Conservation (phyloP, 495 filamentous ascomycete genomes). For the Xylaria bambusicola region DNA sequence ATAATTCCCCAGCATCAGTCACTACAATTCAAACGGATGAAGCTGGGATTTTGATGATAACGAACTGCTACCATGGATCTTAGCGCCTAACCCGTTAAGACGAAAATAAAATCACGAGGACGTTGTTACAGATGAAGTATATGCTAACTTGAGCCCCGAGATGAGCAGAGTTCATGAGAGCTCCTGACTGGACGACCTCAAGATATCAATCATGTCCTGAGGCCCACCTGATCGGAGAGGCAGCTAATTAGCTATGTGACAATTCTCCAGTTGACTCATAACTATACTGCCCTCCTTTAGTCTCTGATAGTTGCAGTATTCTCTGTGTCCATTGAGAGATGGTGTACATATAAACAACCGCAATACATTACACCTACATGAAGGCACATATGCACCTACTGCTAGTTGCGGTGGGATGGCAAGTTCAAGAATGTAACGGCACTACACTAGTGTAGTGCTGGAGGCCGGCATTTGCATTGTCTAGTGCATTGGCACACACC, state of each 20-base stretch:
- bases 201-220: not conserved
- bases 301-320: not conserved
- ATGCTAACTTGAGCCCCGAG: not conserved
- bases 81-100: no score
- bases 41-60: not conserved
- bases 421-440: not conserved
- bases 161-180: not conserved
- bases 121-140: not conserved
- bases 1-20: not conserved
- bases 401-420: slow-evolving; percentile 5
- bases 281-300: not conserved
- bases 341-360: no score
- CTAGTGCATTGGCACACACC: not conserved
- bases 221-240: not conserved
- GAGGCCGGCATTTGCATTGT: not conserved
- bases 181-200: not conserved
- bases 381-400: slow-evolving; percentile 12
- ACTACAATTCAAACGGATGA: not conserved
- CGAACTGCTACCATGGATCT: no score
- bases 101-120: no score
- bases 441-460: not conserved
- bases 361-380: no score
- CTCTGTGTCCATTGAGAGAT: not conserved
- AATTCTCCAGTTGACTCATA: not conserved
- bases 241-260: slow-evolving; percentile 2